Conservation (phyloP, 768 basidiomycete genomes). For the Podaxis pistillaris region DNA sequence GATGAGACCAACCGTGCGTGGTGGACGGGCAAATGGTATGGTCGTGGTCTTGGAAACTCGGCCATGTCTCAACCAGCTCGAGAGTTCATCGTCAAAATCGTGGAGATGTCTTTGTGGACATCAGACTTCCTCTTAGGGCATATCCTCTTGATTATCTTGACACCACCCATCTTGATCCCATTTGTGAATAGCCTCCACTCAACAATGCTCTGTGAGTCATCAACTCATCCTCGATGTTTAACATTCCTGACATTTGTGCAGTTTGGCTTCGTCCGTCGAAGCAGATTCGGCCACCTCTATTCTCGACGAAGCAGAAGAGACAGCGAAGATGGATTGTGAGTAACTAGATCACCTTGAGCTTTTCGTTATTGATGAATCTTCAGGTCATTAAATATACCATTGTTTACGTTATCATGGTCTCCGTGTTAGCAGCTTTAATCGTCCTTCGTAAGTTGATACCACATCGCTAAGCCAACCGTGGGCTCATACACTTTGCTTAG, state of each 20-base stretch:
- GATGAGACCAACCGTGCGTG: slow-evolving; percentile 98
- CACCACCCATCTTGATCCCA: slow-evolving; percentile 81
- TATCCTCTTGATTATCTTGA: slow-evolving; percentile 83
- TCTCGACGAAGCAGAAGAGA: slow-evolving; percentile 91
- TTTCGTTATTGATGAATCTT: slow-evolving; percentile 1
- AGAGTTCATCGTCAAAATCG: slow-evolving; percentile 97
- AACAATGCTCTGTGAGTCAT: slow-evolving; percentile 80
- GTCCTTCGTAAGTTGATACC: slow-evolving; percentile 63
- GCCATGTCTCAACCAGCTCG: slow-evolving; percentile 95
- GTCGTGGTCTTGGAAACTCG: slow-evolving; percentile 85
- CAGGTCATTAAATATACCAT: slow-evolving; percentile 84
- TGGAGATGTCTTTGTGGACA: slow-evolving; percentile 96
- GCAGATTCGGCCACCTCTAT: slow-evolving; percentile 90
- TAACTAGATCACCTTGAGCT: slow-evolving; percentile 8
- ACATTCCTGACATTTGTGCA: slow-evolving; percentile 24
- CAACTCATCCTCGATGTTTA: slow-evolving; percentile 3
- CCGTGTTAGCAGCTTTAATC: slow-evolving; percentile 78
- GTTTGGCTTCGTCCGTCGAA: slow-evolving; percentile 96
- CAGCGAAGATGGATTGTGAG: slow-evolving; percentile 86
- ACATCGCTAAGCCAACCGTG: not conserved
- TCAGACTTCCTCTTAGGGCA: slow-evolving; percentile 91
- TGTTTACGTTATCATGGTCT: slow-evolving; percentile 75
- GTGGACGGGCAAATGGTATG: slow-evolving; percentile 99
- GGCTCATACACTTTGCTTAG: slow-evolving; percentile 36
- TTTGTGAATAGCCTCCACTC: slow-evolving; percentile 89